Evolutionary conservation across 1,284 basidiomycete genomes (phyloP), one percentile per base, ranked within the genome.

Genomic region (Mycena citricolor): DNA sequence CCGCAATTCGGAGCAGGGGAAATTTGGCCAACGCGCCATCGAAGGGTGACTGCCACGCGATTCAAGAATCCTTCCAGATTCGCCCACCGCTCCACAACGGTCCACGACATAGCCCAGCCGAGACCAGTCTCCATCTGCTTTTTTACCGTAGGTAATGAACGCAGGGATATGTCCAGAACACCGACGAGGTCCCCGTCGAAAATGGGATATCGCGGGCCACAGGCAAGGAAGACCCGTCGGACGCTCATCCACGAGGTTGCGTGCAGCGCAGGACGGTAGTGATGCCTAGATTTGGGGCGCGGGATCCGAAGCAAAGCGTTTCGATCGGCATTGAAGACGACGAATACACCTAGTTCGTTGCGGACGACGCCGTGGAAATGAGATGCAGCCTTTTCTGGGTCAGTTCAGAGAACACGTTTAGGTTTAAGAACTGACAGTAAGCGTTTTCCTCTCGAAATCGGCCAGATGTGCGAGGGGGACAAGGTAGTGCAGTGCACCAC

Each of bases 261-360:
- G 33, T 33, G 19, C 14, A 16, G 8, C n/a, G 14, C 16, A 10
- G 10, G n/a, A 33, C 19, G 11, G 33, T 17, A 35, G n/a, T 14
- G 33, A 22, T 10, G 7, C 14, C 33, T 13, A n/a, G n/a, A n/a
- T 28, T 39, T 29, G 26, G 44, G 44, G 21, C 17, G 2, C 13
- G 49, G 49, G n/a, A 51, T 44, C n/a, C 34, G 29, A 10, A 51
- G 49, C 13, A 51, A 21, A 30, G 43, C 39, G 20, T 4, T 3
- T 25, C 40, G 49, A 32, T 47, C 37, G 10, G 40, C 49, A 21
- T 32, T 47, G 33, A 47, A 42, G 14, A 41, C 47, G 39, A 42
- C 47, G 35, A 49, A 49, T 12, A 49, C 26, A 17, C 47, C 47
- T 41, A 43, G 17, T 13, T 22, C n/a, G 25, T 47, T 47, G 6